phyloP scores from a whole-genome alignment of 2,329 filamentous ascomycete genomes.

The Apiospora phragmitis region DNA sequence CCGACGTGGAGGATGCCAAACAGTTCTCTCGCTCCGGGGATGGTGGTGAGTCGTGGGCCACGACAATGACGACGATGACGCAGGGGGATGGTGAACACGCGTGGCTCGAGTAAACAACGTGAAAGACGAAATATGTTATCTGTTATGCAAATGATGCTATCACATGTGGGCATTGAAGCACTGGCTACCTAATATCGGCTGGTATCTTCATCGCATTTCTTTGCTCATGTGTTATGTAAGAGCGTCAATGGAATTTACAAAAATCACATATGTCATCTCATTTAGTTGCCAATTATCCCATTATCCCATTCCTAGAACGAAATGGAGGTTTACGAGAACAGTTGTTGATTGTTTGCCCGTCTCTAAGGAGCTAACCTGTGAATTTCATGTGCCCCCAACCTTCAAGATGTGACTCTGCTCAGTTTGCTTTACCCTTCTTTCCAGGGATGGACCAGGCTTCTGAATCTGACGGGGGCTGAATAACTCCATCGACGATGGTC shows the following conservation, averaged over 20 bases:
- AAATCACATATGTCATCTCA: neutral
- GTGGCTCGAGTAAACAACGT: neutral
- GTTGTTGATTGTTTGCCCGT: neutral
- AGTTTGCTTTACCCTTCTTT: conserved; percentile 22
- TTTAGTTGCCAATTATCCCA: neutral
- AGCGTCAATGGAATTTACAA: neutral
- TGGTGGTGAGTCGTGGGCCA: conserved; percentile 46
- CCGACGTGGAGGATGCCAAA: conserved; percentile 48
- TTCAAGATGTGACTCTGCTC: neutral
- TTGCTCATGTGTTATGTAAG: neutral
- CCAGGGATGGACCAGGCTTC: conserved; percentile 24
- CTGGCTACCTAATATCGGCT: neutral
- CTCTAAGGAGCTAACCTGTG: neutral
- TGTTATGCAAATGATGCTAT: neutral
- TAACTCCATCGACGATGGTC: conserved; percentile 54
- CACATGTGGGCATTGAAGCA: neutral
- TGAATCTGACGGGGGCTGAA: conserved; percentile 39
- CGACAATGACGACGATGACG: conserved; percentile 42
- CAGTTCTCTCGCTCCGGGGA: conserved; percentile 39
- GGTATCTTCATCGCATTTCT: neutral
- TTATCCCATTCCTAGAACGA: neutral
- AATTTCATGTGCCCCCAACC: neutral
- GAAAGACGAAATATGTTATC: neutral
- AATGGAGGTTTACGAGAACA: neutral
- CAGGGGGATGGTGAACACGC: conserved; percentile 40